A percentile compares a stretch with the other conserved stretches of the same genome.
Conservation (phyloP, 441 rosid genomes). For the Daphne laureola region DNA sequence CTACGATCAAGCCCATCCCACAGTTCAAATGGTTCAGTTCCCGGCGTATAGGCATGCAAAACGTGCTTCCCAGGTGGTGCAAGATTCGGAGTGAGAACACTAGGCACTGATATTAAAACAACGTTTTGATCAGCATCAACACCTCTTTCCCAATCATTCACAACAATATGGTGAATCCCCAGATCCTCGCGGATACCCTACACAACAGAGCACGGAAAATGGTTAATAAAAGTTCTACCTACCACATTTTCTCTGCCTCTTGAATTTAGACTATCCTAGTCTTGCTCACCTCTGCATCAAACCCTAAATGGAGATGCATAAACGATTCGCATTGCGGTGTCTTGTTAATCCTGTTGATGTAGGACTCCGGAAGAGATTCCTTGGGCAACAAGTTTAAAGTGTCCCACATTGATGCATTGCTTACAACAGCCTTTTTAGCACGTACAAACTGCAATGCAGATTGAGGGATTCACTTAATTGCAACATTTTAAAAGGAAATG, state of each 20-base stretch:
- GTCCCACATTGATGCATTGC: conserved; percentile 97
- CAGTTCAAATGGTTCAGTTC: conserved; percentile 72
- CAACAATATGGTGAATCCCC: conserved; percentile 89
- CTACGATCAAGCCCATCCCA: conserved; percentile 84
- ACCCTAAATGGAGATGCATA: conserved; percentile 97
- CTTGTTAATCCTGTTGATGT: conserved; percentile 34
- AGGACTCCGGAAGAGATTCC: conserved; percentile 59
- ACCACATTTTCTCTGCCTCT: too few species aligned
- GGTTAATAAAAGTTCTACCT: not conserved
- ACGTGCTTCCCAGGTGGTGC: conserved; percentile 85
- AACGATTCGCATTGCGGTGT: conserved; percentile 86
- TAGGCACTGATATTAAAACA: conserved; percentile 83
- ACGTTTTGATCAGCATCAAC: conserved; percentile 93
- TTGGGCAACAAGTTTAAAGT: conserved; percentile 61
- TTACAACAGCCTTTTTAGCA: conserved; percentile 80
- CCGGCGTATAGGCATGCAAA: conserved; percentile 77
- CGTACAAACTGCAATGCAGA: conserved; percentile 50
- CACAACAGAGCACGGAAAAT: conserved; percentile 5
- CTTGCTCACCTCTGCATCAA: conserved; percentile 57
- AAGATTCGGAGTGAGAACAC: conserved; percentile 66
- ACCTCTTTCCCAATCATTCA: conserved; percentile 80
- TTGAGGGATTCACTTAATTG: conserved; percentile 2
- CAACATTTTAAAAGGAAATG: not conserved
- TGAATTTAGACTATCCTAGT: not conserved
- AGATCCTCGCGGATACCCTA: conserved; percentile 56